Base-by-base conservation (phyloP, 116 monocot species). In the Zostera marina region DNA sequence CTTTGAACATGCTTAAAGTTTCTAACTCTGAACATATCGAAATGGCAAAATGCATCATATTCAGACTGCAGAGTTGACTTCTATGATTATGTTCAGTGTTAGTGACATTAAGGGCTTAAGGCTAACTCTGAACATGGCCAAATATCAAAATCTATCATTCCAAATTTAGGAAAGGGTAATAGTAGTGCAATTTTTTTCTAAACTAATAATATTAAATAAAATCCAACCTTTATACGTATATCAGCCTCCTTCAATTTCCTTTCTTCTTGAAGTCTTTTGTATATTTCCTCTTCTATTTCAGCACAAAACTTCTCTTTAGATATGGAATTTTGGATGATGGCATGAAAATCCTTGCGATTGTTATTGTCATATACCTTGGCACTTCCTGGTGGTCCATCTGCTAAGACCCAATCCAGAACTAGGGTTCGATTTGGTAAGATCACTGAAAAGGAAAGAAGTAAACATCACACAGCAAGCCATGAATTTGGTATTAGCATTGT, bases 341-440 rank as follows among this genome's bases (percentile, higher is more conserved):
- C 80, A 73, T 96, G 96, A 43, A 89, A 96, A 80, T 96, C 96
- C 45, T 74, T 64, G 22, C 23, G 20, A 59, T 68, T 77, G 26
- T 96, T 89, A 63, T 96, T 96, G 62, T 96, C 96, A 74, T 85
- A 96, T 44, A 81, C 64, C 9, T 47, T 79, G 32, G 96, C 83
- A 55, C 53, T 76, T 40, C 63, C 65, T 24, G 85, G 96, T 14
- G 85, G 89, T n/a, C 96, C 89, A 70, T 96, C 83, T 68, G 96
- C 82, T 76, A 96, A 83, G 63, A 85, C 96, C 96, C 96, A 96
- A 62, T 89, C 85, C 49, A 96, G 41, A 41, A 89, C 64, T 52
- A 85, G 69, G 39, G 96, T 77, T 52, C 63, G 59, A 21, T 82
- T 74, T 44, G 89, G 96, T 59, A 96, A 40, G 53, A 60, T 42